Evolutionary conservation across 1,284 basidiomycete genomes (phyloP), one percentile per base, ranked within the genome.

Genomic region (Tetrapyrgos nigripes): DNA sequence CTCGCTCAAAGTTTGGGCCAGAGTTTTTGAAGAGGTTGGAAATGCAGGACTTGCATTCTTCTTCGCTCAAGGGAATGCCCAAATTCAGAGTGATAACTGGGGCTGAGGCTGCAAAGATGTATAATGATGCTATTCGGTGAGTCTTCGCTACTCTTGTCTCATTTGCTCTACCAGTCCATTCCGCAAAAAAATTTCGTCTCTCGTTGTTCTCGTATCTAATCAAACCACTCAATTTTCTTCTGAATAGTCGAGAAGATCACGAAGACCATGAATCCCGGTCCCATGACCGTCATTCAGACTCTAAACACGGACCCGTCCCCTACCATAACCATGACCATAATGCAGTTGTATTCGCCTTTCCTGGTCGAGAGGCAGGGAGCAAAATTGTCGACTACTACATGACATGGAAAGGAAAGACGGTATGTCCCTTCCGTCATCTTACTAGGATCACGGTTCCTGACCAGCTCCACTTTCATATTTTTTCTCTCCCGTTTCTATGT

Each of bases 311-410:
- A n/a, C n/a, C n/a, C 33, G 49, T 19, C 24, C 50, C 19, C 63
- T 69, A 47, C 68, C n/a, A n/a, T n/a, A 40, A 40, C 37, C 37
- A 40, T n/a, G 19, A 40, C 17, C 37, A 40, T n/a, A 40, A 40
- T n/a, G 14, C 72, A 9, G 70, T 80, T n/a, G 78, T 80, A 10
- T 81, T 81, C 62, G 80, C 77, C 4, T 73, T 80, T 56, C 71
- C 76, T 23, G 74, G 70, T n/a, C 67, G 67, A 59, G 71, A 75
- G 29, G 72, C 70, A 21, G 74, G 73, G n/a, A 69, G 71, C 49
- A 78, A 74, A 64, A 72, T 74, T 37, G 73, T 80, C 35, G 79
- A 81, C 63, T 81, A 79, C 64, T 80, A 80, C 61, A 77, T 79
- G 75, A 76, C 76, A 37, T 81, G 79, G 79, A 70, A 74, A 57